phyloP scores from a whole-genome alignment of 495 filamentous ascomycete genomes.

The Aspergillus cristatus region DNA sequence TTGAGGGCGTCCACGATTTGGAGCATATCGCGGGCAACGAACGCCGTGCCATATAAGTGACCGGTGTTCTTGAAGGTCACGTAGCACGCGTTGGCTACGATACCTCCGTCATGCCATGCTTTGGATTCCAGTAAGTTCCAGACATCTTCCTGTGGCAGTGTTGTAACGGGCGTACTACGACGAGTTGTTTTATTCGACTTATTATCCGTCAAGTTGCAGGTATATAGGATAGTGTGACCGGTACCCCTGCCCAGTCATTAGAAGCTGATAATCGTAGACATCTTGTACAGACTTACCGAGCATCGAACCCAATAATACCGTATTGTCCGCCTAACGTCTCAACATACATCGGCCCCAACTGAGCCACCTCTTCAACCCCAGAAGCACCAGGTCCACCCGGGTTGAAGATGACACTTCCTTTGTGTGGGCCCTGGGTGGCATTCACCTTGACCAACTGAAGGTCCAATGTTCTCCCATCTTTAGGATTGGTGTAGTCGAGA shows the following conservation, averaged over 20 bases:
- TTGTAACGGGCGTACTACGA: neutral
- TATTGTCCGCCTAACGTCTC: neutral
- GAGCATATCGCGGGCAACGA: neutral
- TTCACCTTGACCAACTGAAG: neutral
- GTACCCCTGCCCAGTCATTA: neutral
- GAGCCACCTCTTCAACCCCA: neutral
- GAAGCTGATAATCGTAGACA: neutral
- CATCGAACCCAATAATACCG: neutral
- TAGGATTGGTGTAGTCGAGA: neutral
- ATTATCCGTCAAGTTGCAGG: neutral
- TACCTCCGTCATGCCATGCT: neutral
- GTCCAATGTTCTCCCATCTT: neutral
- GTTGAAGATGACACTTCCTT: neutral
- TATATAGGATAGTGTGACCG: neutral
- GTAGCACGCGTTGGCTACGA: neutral
- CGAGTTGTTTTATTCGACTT: too few relatives aligned
- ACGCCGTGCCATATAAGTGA: neutral
- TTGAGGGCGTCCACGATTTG: constrained; percentile 3
- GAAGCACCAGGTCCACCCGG: neutral
- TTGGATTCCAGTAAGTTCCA: neutral
- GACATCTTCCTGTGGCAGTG: neutral
- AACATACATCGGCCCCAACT: neutral
- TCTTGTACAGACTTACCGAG: neutral
- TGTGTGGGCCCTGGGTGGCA: neutral
- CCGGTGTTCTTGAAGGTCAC: neutral